Conservation (phyloP, 2,329 filamentous ascomycete species). For the Dichotomopilus funicola region DNA sequence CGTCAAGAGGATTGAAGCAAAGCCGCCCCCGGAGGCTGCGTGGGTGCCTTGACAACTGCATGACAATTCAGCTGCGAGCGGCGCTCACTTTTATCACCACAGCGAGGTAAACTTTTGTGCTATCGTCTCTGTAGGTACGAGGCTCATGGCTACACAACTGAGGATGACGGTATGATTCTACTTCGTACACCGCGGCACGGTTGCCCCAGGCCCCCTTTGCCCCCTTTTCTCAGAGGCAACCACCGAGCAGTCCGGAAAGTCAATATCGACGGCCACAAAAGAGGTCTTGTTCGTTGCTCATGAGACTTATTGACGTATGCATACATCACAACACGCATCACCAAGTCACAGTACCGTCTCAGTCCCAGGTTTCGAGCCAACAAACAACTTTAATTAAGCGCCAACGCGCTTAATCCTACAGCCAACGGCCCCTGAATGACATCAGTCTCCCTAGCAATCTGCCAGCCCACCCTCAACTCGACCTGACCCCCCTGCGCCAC, state of each 20-base stretch:
- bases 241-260: neutral
- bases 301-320: neutral
- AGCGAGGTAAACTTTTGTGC: too few relatives aligned
- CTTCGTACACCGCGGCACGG: neutral
- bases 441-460: too few relatives aligned
- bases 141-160: too few relatives aligned
- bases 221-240: neutral
- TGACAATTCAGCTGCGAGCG: too few relatives aligned
- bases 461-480: too few relatives aligned
- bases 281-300: neutral
- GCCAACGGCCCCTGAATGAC: neutral
- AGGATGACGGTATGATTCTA: too few relatives aligned
- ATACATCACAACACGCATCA: neutral
- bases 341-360: neutral
- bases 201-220: neutral
- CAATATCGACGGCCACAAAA: neutral
- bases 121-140: too few relatives aligned
- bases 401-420: slow-evolving; percentile 12
- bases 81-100: too few relatives aligned
- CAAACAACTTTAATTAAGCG: neutral
- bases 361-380: neutral
- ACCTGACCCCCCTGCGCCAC: slow-evolving; percentile 8
- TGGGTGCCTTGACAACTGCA: too few relatives aligned
- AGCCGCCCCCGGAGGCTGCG: too few relatives aligned
- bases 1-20: too few relatives aligned